Evolutionary conservation across 2,329 filamentous ascomycete species (phyloP).

Genomic region (Dothideomycetes sp.): DNA sequence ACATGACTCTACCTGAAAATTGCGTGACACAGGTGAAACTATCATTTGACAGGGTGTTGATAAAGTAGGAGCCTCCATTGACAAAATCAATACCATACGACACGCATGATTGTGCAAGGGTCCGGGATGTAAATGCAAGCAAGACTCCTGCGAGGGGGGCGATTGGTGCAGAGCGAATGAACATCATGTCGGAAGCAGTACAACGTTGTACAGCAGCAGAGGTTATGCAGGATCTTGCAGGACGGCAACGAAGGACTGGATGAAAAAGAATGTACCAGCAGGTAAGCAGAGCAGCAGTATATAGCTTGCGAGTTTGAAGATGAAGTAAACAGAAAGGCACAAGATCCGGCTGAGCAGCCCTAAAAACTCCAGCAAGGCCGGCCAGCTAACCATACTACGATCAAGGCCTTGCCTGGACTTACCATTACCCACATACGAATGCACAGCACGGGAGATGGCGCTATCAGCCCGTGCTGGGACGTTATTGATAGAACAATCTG

Average conservation of each 20-base stretch:
- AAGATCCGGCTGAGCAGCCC: neutral
- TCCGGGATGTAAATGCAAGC: neutral
- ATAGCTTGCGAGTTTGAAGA: neutral
- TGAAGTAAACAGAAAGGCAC: neutral
- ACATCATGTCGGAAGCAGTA: slow-evolving; percentile 2
- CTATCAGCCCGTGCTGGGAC: neutral
- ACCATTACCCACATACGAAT: neutral
- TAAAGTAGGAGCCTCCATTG: slow-evolving; percentile 14
- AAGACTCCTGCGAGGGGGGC: slow-evolving; percentile 5
- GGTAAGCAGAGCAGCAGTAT: neutral
- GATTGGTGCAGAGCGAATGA: slow-evolving; percentile 4
- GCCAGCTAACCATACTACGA: neutral
- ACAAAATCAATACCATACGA: slow-evolving; percentile 15
- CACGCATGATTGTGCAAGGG: slow-evolving; percentile 8
- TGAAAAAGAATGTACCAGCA: neutral
- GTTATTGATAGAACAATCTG: neutral
- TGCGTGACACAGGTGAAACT: slow-evolving; percentile 13
- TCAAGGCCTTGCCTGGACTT: neutral
- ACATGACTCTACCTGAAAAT: slow-evolving; percentile 8
- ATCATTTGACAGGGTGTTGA: slow-evolving; percentile 11
- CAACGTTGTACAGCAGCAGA: neutral
- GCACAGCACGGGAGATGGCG: neutral
- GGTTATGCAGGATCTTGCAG: no score
- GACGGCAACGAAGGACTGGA: no score
- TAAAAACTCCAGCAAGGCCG: neutral